phyloP scores from a whole-genome alignment of 768 basidiomycete species.

The Leccinum longicurvipes region DNA sequence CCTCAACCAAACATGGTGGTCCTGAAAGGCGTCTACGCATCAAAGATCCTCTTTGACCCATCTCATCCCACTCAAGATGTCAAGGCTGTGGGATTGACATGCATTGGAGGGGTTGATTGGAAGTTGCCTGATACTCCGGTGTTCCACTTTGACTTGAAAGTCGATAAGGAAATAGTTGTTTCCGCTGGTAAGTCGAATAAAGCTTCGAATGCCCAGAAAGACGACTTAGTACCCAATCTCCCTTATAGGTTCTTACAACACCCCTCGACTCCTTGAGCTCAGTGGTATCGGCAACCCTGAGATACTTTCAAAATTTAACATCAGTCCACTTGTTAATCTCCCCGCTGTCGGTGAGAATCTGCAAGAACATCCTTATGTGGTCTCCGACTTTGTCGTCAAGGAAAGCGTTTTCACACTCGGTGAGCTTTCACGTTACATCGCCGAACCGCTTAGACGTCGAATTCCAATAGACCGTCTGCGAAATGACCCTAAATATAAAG shows the following conservation, averaged over 20 bases:
- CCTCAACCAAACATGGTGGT: slow-evolving; percentile 13
- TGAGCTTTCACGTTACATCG: background rate
- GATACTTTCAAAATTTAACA: slow-evolving; percentile 13
- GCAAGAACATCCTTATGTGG: slow-evolving; percentile 14
- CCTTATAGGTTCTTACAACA: slow-evolving; percentile 11
- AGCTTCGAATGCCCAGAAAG: background rate
- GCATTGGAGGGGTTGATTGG: slow-evolving; percentile 14
- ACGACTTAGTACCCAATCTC: background rate
- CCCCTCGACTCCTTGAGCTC: slow-evolving; percentile 18
- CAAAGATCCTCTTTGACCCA: slow-evolving; percentile 11
- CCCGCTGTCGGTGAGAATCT: slow-evolving; percentile 20
- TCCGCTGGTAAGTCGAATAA: background rate
- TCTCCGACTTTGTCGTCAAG: slow-evolving; percentile 15
- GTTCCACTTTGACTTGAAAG: background rate
- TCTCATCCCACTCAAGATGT: background rate
- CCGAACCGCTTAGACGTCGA: fast-evolving
- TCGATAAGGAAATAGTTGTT: slow-evolving; percentile 7
- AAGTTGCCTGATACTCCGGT: background rate
- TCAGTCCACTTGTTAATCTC: slow-evolving; percentile 7
- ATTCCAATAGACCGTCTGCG: slow-evolving; percentile 5
- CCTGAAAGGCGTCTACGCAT: slow-evolving; percentile 6
- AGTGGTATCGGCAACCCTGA: slow-evolving; percentile 15
- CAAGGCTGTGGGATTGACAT: slow-evolving; percentile 10
- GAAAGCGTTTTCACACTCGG: slow-evolving; percentile 12
- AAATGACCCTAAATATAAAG: slow-evolving; percentile 10